Percentiles rank a stretch among this genome's conserved stretches.
Conservation (phyloP, 2,329 filamentous ascomycete genomes). For the Pseudocercospora cruenta region DNA sequence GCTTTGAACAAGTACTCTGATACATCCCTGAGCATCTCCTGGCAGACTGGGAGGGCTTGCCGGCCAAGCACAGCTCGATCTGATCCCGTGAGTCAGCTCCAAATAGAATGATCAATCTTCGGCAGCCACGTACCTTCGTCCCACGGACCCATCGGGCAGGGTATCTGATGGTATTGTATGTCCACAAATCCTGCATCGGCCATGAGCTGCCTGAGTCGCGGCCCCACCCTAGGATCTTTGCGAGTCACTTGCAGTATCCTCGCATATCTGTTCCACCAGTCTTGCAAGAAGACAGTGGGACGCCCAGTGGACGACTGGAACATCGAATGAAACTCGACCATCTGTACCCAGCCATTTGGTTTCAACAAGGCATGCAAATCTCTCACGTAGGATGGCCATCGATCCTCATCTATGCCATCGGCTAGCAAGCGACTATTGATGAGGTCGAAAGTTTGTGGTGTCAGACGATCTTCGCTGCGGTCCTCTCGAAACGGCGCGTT, state of each 20-base stretch:
- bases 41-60: background rate
- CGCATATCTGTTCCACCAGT: constrained; percentile 34
- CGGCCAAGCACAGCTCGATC: constrained; percentile 8
- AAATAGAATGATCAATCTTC: background rate
- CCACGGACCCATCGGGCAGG: constrained; percentile 17
- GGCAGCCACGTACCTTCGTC: constrained; percentile 1
- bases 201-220: constrained; percentile 25
- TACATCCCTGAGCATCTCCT: constrained; percentile 24
- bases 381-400: constrained; percentile 75
- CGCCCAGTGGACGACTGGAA: constrained; percentile 72
- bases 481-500: constrained; percentile 36
- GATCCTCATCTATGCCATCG: constrained; percentile 69
- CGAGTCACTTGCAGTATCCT: constrained; percentile 22
- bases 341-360: constrained; percentile 81
- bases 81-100: constrained; percentile 1
- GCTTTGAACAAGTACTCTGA: constrained; percentile 26
- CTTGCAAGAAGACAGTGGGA: constrained; percentile 20
- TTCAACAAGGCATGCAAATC: constrained; percentile 75
- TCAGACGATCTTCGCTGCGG: constrained; percentile 26
- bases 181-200: constrained; percentile 27
- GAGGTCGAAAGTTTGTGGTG: constrained; percentile 70
- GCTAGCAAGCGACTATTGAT: constrained; percentile 77
- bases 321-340: constrained; percentile 85
- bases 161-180: constrained; percentile 7
- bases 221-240: constrained; percentile 31